These are phyloP conservation scores for Amanita jacksonii DNA, from an alignment of 768 basidiomycete genomes.

Conservation along the genomic window DNA sequence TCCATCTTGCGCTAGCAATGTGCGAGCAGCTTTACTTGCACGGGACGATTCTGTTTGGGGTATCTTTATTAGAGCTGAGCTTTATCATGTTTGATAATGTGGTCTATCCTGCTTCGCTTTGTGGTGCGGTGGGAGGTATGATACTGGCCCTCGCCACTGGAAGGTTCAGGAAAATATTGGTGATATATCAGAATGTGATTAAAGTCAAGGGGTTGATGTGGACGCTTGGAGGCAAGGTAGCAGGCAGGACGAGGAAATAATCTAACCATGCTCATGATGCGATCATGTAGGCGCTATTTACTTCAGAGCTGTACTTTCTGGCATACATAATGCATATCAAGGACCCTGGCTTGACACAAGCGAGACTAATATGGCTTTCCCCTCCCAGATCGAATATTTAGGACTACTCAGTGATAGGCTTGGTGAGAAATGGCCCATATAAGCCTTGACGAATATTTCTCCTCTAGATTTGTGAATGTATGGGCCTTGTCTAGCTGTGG, in stretches of 20 bases:
- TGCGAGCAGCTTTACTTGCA: constrained; percentile 25
- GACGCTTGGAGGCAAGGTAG: not conserved
- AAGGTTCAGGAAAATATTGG: constrained; percentile 1
- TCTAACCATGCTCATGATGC: too few species aligned
- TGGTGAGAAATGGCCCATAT: too few species aligned
- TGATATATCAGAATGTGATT: constrained; percentile 1
- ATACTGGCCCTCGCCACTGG: not conserved
- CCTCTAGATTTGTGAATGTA: too few species aligned
- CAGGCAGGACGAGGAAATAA: not conserved
- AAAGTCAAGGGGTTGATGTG: constrained; percentile 1
- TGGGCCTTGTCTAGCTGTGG: too few species aligned
- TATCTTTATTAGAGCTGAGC: constrained; percentile 18
- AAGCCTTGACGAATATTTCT: too few species aligned
- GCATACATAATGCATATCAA: too few species aligned
- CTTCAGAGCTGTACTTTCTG: too few species aligned
- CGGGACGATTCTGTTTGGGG: constrained; percentile 19
- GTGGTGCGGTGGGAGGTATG: not conserved
- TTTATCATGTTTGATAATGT: constrained; percentile 23
- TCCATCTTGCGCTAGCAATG: constrained; percentile 18
- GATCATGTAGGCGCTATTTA: too few species aligned
- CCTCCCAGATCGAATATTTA: too few species aligned
- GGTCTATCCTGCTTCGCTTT: constrained; percentile 19
- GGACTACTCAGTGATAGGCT: too few species aligned
- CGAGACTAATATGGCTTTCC: too few species aligned
- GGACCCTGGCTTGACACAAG: too few species aligned